Evolutionary conservation across 2,329 filamentous ascomycete genomes (phyloP).

Genomic region (Aspergillus transmontanensis): DNA sequence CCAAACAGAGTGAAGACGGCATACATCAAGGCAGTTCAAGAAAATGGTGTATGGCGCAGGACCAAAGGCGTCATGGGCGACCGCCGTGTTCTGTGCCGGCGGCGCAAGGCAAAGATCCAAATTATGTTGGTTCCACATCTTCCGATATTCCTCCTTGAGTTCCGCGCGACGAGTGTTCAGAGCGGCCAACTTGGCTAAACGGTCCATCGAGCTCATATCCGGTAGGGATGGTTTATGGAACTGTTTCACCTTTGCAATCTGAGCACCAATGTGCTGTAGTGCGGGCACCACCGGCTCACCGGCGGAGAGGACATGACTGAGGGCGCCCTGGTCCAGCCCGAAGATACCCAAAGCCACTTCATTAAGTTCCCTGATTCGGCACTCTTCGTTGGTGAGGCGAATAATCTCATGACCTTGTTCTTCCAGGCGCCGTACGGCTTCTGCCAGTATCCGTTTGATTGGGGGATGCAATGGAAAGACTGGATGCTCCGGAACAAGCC

Average conservation of each 20-base stretch:
- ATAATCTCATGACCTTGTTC: conserved; percentile 50
- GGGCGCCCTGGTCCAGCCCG: conserved; percentile 20
- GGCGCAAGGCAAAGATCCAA: conserved; percentile 55
- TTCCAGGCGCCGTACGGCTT: conserved; percentile 41
- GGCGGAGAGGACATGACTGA: conserved; percentile 20
- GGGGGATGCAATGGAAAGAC: conserved; percentile 54
- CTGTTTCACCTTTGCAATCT: conserved; percentile 11
- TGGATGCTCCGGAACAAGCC: conserved; percentile 50
- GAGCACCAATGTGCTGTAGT: conserved; percentile 12
- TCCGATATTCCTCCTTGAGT: conserved; percentile 44
- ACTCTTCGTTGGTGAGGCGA: conserved; percentile 24
- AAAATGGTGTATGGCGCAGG: conserved; percentile 31
- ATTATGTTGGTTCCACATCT: conserved; percentile 43
- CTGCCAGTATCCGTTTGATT: conserved; percentile 46
- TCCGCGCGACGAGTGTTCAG: conserved; percentile 32
- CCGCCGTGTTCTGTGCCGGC: conserved; percentile 52
- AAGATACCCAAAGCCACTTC: conserved; percentile 29
- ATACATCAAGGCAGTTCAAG: conserved; percentile 54
- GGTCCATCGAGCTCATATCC: conserved; percentile 17
- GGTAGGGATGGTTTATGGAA: conserved; percentile 5
- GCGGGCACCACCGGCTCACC: conserved; percentile 30
- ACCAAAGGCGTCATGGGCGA: conserved; percentile 50
- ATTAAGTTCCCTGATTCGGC: conserved; percentile 16
- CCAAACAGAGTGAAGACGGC: conserved; percentile 19
- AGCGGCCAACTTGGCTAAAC: conserved; percentile 18